Evolutionary conservation across 768 basidiomycete species (phyloP), one percentile per base, ranked within the genome.

Genomic region (Amanita pallidorosea): DNA sequence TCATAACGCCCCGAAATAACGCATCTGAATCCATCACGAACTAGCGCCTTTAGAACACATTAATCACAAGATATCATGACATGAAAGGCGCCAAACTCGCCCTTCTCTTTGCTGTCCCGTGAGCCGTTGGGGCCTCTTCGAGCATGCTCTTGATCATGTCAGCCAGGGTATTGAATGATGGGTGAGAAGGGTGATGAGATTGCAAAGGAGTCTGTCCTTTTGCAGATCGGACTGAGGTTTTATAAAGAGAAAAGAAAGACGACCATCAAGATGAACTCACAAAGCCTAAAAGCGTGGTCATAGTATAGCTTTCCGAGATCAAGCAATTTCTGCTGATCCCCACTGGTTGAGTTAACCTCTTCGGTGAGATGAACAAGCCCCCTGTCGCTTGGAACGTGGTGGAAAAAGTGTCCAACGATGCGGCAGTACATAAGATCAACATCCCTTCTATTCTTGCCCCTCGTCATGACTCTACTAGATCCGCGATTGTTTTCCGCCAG

Each of bases 221-320:
- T 41, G 31, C 31, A 34, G 8, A 38, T 40, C 37, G 37, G 41
- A 41, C 48, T 49, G 48, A 25, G 38, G 22, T 47, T 47, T 47
- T 18, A 23, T 47, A 34, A 47, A 22, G 45, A 20, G 33, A 45
- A 45, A 45, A 7, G 45, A 13, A 31, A 45, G 45, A 35, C 36
- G 22, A 47, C 46, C 22, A 20, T 34, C 34, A 35, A 34, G 46
- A 55, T 49, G n/a, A n/a, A n/a, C n/a, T n/a, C n/a, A n/a, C n/a
- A n/a, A n/a, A n/a, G 35, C 48, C 60, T 45, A 43, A 64, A 58
- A 59, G 49, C 60, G 51, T 63, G 59, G 54, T 62, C 55, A 45
- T 54, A 58, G 53, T 65, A 63, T 55, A 58, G 53, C 41, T 60
- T 53, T 46, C 61, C 63, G 52, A 60, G 33, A 13, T 43, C 25